Evolutionary conservation across 2,329 filamentous ascomycete species (phyloP).

Genomic region (Ustulina deusta): DNA sequence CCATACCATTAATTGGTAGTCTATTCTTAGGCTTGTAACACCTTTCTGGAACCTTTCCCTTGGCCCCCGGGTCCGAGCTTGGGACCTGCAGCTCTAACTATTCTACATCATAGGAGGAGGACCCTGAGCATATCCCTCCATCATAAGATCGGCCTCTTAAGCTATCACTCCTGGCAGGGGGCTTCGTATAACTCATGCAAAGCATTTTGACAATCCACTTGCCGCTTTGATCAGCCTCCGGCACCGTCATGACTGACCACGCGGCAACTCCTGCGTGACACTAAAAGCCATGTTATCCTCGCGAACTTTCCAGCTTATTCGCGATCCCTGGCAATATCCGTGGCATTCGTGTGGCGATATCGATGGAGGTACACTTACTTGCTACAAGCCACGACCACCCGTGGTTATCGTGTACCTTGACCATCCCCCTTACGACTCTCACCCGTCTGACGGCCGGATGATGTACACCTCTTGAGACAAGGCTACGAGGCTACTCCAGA

Average conservation of each 20-base stretch:
- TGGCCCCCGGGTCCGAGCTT: slow-evolving; percentile 16
- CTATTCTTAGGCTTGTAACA: slow-evolving; percentile 29
- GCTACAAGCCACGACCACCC: slow-evolving; percentile 13
- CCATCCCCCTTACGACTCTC: slow-evolving; percentile 13
- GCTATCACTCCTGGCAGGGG: slow-evolving; percentile 18
- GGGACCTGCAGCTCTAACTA: slow-evolving; percentile 25
- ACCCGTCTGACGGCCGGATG: neutral
- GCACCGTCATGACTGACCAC: slow-evolving; percentile 17
- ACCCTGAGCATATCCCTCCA: slow-evolving; percentile 16
- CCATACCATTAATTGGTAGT: slow-evolving; percentile 7
- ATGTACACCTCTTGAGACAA: slow-evolving; percentile 16
- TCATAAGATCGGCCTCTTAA: slow-evolving; percentile 33
- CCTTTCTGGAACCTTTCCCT: slow-evolving; percentile 16
- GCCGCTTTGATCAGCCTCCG: slow-evolving; percentile 27
- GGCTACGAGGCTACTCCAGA: slow-evolving; percentile 23
- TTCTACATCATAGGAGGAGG: slow-evolving; percentile 12
- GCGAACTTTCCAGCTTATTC: slow-evolving; percentile 2
- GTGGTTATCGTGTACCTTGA: slow-evolving; percentile 3
- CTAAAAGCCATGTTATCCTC: slow-evolving; percentile 4
- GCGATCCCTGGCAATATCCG: slow-evolving; percentile 14
- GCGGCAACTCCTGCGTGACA: slow-evolving; percentile 16
- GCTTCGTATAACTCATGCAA: slow-evolving; percentile 23
- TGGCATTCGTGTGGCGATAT: slow-evolving; percentile 21
- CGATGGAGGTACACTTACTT: slow-evolving; percentile 17
- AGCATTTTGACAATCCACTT: slow-evolving; percentile 23